Percentiles rank a stretch among this genome's conserved stretches.
phyloP scores from a whole-genome alignment of 345 rosid species.

The Carallia brachiata region DNA sequence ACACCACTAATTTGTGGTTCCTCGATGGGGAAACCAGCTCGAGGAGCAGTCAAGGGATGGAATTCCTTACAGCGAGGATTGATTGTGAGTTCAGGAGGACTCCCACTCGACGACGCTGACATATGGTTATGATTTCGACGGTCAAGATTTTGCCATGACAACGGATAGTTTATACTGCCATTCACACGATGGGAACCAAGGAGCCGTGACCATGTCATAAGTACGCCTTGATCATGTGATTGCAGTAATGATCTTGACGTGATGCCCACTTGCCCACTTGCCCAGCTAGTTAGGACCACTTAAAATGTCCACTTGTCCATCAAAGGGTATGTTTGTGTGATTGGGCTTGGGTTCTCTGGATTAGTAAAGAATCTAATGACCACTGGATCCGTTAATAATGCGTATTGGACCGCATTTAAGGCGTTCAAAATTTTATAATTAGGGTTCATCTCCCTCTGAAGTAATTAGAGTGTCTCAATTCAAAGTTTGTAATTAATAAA shows the following conservation, averaged over 20 bases:
- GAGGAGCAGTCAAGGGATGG: neutral
- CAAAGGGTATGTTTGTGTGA: no score
- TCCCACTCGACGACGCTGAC: neutral
- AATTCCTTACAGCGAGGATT: neutral
- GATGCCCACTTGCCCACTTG: no score
- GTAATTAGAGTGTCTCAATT: no score
- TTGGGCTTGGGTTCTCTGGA: no score
- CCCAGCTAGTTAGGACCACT: neutral
- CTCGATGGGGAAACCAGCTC: neutral
- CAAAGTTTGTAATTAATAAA: no score
- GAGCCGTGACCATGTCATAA: neutral
- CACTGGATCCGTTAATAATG: no score
- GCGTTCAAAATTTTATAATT: no score
- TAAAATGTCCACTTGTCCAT: neutral
- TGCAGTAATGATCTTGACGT: neutral
- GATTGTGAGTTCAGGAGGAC: neutral
- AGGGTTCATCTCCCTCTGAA: neutral
- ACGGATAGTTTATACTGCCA: neutral
- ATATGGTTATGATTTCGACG: neutral
- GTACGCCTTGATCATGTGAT: slow-evolving; percentile 7
- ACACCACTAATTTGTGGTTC: no score
- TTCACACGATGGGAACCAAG: no score
- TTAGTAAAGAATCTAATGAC: no score
- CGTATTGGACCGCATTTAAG: no score
- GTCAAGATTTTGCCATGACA: neutral